Conservation (phyloP, 805 yeast genomes). For the Myxozyma vanderwaltii region DNA sequence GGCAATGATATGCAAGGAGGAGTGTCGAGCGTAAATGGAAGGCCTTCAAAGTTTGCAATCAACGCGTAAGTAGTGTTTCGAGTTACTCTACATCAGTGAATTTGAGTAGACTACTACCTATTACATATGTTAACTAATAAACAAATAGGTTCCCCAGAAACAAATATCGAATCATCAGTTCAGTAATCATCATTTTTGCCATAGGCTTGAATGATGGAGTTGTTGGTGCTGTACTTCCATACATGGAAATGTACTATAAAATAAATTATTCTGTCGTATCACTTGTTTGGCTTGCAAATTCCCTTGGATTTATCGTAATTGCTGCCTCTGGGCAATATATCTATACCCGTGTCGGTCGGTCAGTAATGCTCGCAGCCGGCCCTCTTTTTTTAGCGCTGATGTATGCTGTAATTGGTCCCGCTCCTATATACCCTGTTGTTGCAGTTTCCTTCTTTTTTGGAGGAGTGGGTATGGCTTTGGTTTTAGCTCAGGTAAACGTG, state of each 20-base stretch:
- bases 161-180: conserved; percentile 1
- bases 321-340: conserved; percentile 53
- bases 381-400: conserved; percentile 44
- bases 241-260: conserved; percentile 52
- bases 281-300: conserved; percentile 58
- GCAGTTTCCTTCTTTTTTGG: conserved; percentile 57
- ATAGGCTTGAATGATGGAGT: conserved; percentile 50
- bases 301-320: conserved; percentile 54
- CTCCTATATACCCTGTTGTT: conserved; percentile 52
- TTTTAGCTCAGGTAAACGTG: conserved; percentile 54
- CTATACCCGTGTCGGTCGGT: conserved; percentile 44
- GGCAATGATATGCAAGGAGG: neutral
- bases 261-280: conserved; percentile 59
- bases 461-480: conserved; percentile 56
- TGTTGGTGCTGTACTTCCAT: conserved; percentile 59
- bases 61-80: conserved; percentile 1
- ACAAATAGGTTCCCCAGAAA: conserved; percentile 1
- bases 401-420: conserved; percentile 52
- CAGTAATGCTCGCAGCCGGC: conserved; percentile 48
- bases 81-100: no score
- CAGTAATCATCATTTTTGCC: conserved; percentile 2
- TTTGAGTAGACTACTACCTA: neutral
- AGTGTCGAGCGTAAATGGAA: neutral
- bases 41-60: neutral
- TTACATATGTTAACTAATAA: neutral